A percentile compares a stretch with the other conserved stretches of the same genome.
phyloP scores from a whole-genome alignment of 352 stramenopile genomes.

The Phytopythium oedochilum region DNA sequence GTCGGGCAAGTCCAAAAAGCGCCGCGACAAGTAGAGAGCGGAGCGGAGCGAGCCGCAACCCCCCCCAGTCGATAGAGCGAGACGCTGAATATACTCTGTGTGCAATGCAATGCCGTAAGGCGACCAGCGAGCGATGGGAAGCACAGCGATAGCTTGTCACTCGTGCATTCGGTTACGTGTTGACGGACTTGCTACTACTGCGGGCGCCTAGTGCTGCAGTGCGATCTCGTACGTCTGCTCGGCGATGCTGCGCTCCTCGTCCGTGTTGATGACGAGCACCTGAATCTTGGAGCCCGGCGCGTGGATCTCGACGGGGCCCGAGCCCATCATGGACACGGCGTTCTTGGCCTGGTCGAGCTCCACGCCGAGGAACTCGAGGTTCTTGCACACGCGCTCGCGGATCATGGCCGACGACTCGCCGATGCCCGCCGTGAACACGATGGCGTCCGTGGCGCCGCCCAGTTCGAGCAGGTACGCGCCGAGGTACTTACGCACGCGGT shows the following conservation, averaged over 20 bases:
- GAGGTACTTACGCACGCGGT: slow-evolving; percentile 88
- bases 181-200: neutral
- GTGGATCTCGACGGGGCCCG: slow-evolving; percentile 60
- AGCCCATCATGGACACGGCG: slow-evolving; percentile 49
- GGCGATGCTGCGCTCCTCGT: slow-evolving; percentile 90
- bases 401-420: slow-evolving; percentile 84
- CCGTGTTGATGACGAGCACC: slow-evolving; percentile 85
- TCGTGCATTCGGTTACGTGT: neutral
- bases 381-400: slow-evolving; percentile 56
- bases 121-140: too few relatives aligned
- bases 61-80: too few relatives aligned
- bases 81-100: neutral
- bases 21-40: neutral
- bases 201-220: slow-evolving; percentile 27
- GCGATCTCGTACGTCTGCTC: slow-evolving; percentile 71
- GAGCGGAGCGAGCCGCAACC: too few relatives aligned
- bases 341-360: slow-evolving; percentile 75
- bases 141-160: neutral
- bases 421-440: slow-evolving; percentile 89
- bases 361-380: slow-evolving; percentile 66
- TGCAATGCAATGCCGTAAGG: too few relatives aligned
- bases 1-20: slow-evolving; percentile 24
- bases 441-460: slow-evolving; percentile 59
- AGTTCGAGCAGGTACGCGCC: slow-evolving; percentile 78
- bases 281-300: slow-evolving; percentile 39